phyloP scores from a whole-genome alignment of 1,139 yeast species.

The Kodamaea anthophila region DNA sequence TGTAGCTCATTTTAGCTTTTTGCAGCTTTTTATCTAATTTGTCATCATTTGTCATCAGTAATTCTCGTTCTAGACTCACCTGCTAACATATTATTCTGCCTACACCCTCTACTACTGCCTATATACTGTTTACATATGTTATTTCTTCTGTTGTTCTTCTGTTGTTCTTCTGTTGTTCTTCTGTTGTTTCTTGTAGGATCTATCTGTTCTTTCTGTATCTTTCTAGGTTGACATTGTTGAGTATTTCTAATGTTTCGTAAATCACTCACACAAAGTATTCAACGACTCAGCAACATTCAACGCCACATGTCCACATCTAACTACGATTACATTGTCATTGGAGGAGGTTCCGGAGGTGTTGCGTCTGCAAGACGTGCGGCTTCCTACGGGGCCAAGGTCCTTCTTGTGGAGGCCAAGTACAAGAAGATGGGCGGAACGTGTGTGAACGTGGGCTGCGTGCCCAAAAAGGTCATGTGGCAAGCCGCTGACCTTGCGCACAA shows the following conservation, averaged over 20 bases:
- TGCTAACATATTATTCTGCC: no score
- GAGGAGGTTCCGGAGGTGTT: slow-evolving; percentile 99
- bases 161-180: no score
- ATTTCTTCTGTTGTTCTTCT: no score
- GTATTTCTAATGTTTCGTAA: slow-evolving; percentile 5
- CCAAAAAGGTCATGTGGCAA: slow-evolving; percentile 98
- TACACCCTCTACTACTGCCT: no score
- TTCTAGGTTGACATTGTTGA: no score
- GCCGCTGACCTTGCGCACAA: slow-evolving; percentile 84
- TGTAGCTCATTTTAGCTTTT: no score
- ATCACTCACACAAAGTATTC: slow-evolving; percentile 6
- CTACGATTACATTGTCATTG: slow-evolving; percentile 89
- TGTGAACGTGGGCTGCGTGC: slow-evolving; percentile 98
- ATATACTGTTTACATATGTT: no score
- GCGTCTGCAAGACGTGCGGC: slow-evolving; percentile 98
- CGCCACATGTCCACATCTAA: slow-evolving; percentile 37
- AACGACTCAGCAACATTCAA: slow-evolving; percentile 8
- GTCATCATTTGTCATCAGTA: slow-evolving; percentile 1
- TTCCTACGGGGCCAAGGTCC: slow-evolving; percentile 81
- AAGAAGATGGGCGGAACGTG: slow-evolving; percentile 88
- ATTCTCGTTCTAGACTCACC: not conserved
- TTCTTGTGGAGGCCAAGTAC: slow-evolving; percentile 70
- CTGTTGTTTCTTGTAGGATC: no score
- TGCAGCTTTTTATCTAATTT: not conserved
- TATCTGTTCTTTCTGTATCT: no score